A percentile compares a stretch with the other conserved stretches of the same genome.
Conservation (phyloP, 345 rosid species). For the Eucalyptus dawsonii region DNA sequence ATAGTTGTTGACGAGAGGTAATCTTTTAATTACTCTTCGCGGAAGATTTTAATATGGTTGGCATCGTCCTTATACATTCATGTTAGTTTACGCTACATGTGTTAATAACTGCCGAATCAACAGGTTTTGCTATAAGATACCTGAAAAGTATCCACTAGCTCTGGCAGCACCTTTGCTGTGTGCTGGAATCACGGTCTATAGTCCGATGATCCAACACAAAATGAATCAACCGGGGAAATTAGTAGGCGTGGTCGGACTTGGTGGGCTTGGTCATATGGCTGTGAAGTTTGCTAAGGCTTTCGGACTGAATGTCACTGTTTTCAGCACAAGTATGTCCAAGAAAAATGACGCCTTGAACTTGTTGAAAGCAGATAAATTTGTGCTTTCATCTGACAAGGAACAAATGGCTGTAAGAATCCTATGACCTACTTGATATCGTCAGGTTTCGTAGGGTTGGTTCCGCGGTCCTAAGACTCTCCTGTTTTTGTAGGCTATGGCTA, state of each 20-base stretch:
- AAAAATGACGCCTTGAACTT: slow-evolving; percentile 23
- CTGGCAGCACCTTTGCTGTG: slow-evolving; percentile 30
- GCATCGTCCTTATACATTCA: neutral
- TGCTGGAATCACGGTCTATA: slow-evolving; percentile 27
- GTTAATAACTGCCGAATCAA: neutral
- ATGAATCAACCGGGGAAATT: slow-evolving; percentile 31
- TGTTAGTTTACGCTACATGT: neutral
- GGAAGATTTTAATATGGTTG: neutral
- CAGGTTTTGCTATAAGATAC: slow-evolving; percentile 29
- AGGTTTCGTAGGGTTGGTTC: neutral
- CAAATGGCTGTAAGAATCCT: slow-evolving; percentile 48
- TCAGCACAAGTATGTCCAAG: slow-evolving; percentile 23
- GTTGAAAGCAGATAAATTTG: slow-evolving; percentile 19
- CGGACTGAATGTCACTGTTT: slow-evolving; percentile 22
- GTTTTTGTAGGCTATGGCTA: slow-evolving; percentile 28
- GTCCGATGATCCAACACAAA: slow-evolving; percentile 19
- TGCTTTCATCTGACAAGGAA: slow-evolving; percentile 19
- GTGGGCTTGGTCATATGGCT: slow-evolving; percentile 46
- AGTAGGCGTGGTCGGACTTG: slow-evolving; percentile 27
- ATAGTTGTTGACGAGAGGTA: neutral
- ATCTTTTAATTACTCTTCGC: neutral
- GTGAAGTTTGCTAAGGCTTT: slow-evolving; percentile 34
- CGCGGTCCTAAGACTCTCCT: neutral
- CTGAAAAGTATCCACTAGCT: slow-evolving; percentile 23
- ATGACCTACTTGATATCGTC: neutral